Conservation (phyloP, 306 rosid species). For the Betula pendula region DNA sequence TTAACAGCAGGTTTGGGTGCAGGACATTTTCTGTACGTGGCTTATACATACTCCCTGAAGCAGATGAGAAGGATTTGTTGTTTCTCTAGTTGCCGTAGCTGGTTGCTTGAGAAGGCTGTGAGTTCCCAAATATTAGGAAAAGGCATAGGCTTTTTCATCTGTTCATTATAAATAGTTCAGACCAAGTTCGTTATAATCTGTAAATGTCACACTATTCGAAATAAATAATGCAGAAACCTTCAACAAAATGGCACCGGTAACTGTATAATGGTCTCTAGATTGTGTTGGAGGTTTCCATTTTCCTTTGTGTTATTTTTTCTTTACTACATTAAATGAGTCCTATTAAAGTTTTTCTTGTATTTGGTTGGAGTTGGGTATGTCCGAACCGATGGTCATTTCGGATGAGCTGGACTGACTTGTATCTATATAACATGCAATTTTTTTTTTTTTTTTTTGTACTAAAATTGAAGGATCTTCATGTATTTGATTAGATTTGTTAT, state of each 20-base stretch:
- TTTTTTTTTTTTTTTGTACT: background rate
- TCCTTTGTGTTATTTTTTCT: background rate
- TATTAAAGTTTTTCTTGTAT: background rate
- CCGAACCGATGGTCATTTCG: background rate
- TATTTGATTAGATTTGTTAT: too few species aligned
- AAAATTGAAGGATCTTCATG: background rate
- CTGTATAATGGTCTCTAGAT: background rate
- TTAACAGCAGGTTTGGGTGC: conserved; percentile 37
- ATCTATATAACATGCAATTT: background rate
- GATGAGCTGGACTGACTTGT: background rate
- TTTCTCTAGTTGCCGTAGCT: conserved; percentile 27
- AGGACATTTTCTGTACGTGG: conserved; percentile 29
- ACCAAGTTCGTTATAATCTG: background rate
- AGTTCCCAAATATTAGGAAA: conserved; percentile 26
- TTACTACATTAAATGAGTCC: background rate
- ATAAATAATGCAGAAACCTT: background rate
- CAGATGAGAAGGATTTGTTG: conserved; percentile 9
- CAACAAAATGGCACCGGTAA: background rate
- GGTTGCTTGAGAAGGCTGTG: conserved; percentile 13
- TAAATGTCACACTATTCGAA: background rate
- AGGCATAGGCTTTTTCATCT: background rate
- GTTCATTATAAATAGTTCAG: background rate
- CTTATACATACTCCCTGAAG: conserved; percentile 32
- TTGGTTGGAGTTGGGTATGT: background rate
- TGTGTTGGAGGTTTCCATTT: background rate